These are phyloP conservation scores for Cladosporium cucumerinum DNA, from an alignment of 2,329 filamentous ascomycete species.

Conservation along the genomic window DNA sequence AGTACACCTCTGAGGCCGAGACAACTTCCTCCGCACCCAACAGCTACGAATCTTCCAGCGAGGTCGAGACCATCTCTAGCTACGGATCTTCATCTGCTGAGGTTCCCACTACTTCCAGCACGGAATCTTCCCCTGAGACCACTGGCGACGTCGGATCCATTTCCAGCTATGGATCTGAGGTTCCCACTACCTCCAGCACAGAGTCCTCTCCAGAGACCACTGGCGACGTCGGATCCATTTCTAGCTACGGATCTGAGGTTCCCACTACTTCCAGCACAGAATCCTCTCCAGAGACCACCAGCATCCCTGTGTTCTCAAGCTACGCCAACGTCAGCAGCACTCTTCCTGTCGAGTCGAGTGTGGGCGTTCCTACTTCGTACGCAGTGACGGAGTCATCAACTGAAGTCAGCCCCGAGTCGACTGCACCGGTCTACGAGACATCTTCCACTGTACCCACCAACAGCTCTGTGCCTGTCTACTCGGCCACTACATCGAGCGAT, in stretches of 20 bases:
- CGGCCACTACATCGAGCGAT: neutral
- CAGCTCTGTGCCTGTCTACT: slow-evolving; percentile 7
- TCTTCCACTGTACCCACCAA: neutral
- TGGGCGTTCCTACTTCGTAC: neutral
- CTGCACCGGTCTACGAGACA: neutral
- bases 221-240: slow-evolving; percentile 7
- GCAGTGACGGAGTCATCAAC: slow-evolving; percentile 1
- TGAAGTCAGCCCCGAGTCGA: slow-evolving; percentile 6
- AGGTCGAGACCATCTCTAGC: slow-evolving; percentile 13
- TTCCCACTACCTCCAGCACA: slow-evolving; percentile 13
- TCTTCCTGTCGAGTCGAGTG: neutral
- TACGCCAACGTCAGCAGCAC: slow-evolving; percentile 16
- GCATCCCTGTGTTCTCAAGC: slow-evolving; percentile 7
- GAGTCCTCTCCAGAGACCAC: slow-evolving; percentile 14
- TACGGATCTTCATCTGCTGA: slow-evolving; percentile 5
- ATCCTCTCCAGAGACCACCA: slow-evolving; percentile 3
- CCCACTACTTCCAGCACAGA: slow-evolving; percentile 14
- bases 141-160: slow-evolving; percentile 9
- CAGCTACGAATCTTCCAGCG: slow-evolving; percentile 15
- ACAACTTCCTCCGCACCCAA: slow-evolving; percentile 15
- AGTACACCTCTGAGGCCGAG: slow-evolving; percentile 6
- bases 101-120: slow-evolving; percentile 14
- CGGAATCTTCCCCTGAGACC: slow-evolving; percentile 10
- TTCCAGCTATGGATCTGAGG: slow-evolving; percentile 13
- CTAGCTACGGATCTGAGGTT: slow-evolving; percentile 15